Evolutionary conservation across 495 filamentous ascomycete genomes (phyloP), one percentile per base, ranked within the genome.

Genomic region (Penicillium manginii): DNA sequence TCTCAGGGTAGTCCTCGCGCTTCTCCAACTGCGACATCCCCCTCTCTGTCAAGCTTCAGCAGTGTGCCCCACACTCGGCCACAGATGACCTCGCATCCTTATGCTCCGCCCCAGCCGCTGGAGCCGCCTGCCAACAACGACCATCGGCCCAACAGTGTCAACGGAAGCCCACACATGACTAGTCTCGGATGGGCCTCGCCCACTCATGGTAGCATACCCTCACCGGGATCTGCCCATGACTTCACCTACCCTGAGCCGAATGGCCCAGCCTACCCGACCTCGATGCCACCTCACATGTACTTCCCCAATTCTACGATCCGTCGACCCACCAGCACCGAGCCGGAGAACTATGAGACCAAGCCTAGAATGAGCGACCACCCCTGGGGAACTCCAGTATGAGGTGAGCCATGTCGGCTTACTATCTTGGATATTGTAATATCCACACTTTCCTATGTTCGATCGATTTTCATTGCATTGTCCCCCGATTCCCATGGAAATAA

Each of bases 91-190:
- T 97, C 92, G 18, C 91, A 96, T 73, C 92, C 92, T 0, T 96
- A 93, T 67, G 89, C 84, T 22, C 91, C 91, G 8, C 93, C 94
- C 0, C 86, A 89, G 37, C 90, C 92, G 32, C 82, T 98, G 6
- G 94, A 98, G 69, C 93, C 94, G 21, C 92, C 89, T 45, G 80
- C 91, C 33, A 91, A 91, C 66, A 84, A 84, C 31, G 90, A 93
- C 60, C 86, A 88, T 48, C 81, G 83, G 32, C 81, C 83, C 2
- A 87, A 84, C 61, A 92, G 88, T 63, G 85, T 81, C 6, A 80
- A 66, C 40, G 86, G 87, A 9, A 91, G 88, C 56, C 89, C 89
- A 22, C 89, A 93, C 62, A 86, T 91, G 80, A 79, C 82, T 48
- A 88, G 82, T 56, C 74, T 85, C 15, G 87, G 88, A 11, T 93